Evolutionary conservation across 2,329 filamentous ascomycete genomes (phyloP).

Genomic region (Exophiala lecanii-corni): DNA sequence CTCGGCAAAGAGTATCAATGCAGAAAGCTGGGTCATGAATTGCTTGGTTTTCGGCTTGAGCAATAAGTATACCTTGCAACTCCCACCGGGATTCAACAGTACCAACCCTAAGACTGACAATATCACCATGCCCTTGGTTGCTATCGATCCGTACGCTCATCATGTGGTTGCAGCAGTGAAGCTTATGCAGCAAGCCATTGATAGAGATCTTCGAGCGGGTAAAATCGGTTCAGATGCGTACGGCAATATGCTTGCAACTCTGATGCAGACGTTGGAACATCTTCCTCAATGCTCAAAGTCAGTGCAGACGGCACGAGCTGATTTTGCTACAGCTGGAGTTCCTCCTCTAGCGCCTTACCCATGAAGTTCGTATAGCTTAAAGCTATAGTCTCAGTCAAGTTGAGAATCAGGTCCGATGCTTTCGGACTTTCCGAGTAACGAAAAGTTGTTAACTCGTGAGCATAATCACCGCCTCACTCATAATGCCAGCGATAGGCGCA

Average conservation of each 20-base stretch:
- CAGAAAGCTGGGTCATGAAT: constrained; percentile 29
- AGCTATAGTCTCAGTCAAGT: too few species aligned
- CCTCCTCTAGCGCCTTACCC: background rate
- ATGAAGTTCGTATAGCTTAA: too few species aligned
- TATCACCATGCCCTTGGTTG: constrained; percentile 27
- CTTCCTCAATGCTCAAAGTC: constrained; percentile 31
- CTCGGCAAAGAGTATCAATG: constrained; percentile 23
- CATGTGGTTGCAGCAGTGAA: constrained; percentile 31
- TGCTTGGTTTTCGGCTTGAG: constrained; percentile 30
- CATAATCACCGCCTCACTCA: too few species aligned
- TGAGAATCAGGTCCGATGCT: too few species aligned
- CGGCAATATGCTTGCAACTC: constrained; percentile 25
- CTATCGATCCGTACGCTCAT: constrained; percentile 32
- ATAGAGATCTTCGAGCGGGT: constrained; percentile 26
- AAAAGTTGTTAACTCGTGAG: too few species aligned
- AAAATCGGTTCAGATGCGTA: constrained; percentile 27
- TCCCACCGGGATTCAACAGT: background rate
- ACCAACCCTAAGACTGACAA: constrained; percentile 2
- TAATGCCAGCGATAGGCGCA: too few species aligned
- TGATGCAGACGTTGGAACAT: constrained; percentile 27
- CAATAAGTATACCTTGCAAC: constrained; percentile 26
- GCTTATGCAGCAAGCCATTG: constrained; percentile 29
- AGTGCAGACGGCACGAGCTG: constrained; percentile 24
- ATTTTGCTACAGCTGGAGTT: constrained; percentile 8
- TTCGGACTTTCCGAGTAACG: too few species aligned